phyloP scores from a whole-genome alignment of 1,284 basidiomycete genomes.

The Apiotrichum akiyoshidainum region DNA sequence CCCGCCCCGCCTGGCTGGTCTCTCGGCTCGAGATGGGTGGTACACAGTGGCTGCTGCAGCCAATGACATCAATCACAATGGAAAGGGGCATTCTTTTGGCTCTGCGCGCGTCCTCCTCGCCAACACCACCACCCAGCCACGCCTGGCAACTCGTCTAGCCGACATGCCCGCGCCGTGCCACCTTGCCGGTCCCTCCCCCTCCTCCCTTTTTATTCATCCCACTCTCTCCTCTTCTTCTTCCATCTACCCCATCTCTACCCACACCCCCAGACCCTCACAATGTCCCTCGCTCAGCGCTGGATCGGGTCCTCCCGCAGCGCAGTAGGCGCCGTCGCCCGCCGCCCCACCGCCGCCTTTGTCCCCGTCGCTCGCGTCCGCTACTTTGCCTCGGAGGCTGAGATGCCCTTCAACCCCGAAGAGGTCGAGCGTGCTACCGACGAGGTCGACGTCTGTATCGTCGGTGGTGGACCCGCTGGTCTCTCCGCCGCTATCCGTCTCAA shows the following conservation, averaged over 20 bases:
- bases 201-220: background rate
- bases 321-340: constrained; percentile 12
- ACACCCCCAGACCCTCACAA: background rate
- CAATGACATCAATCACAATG: background rate
- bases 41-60: background rate
- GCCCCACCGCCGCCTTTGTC: constrained; percentile 11
- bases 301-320: constrained; percentile 21
- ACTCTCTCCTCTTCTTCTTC: background rate
- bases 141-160: background rate
- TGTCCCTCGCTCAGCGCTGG: constrained; percentile 22
- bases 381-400: constrained; percentile 35
- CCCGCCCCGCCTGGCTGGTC: background rate
- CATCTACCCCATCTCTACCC: background rate
- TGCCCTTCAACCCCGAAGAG: constrained; percentile 39
- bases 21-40: background rate
- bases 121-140: background rate
- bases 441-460: constrained; percentile 95
- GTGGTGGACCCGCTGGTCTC: constrained; percentile 90
- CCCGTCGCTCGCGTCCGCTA: constrained; percentile 10
- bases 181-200: background rate
- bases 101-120: background rate
- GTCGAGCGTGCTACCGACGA: constrained; percentile 79
- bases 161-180: background rate
- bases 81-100: background rate
- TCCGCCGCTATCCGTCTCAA: constrained; percentile 95